phyloP scores from a whole-genome alignment of 2,329 filamentous ascomycete species.

The Neofusicoccum parvum region DNA sequence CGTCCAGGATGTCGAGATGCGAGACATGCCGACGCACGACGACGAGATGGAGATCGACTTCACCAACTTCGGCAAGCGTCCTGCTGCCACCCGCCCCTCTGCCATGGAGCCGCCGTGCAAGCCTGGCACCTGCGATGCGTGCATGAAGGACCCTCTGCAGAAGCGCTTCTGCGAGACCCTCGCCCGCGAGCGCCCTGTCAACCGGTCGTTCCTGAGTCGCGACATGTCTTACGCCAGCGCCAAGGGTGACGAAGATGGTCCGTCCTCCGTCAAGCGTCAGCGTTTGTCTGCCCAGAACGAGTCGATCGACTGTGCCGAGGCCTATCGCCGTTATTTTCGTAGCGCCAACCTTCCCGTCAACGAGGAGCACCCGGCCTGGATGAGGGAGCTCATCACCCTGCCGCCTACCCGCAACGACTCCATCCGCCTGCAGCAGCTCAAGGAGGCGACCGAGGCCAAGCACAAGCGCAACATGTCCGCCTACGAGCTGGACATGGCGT shows the following conservation, averaged over 20 bases:
- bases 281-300: neutral
- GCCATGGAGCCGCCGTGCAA: slow-evolving; percentile 21
- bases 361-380: slow-evolving; percentile 20
- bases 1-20: slow-evolving; percentile 22
- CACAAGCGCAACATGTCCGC: slow-evolving; percentile 19
- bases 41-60: slow-evolving; percentile 38
- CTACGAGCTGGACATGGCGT: slow-evolving; percentile 22
- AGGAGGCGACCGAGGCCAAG: slow-evolving; percentile 4
- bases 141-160: slow-evolving; percentile 37
- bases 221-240: slow-evolving; percentile 11
- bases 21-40: neutral
- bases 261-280: slow-evolving; percentile 16
- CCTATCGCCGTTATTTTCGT: slow-evolving; percentile 21
- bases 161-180: slow-evolving; percentile 23
- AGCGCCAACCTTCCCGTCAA: slow-evolving; percentile 20
- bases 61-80: slow-evolving; percentile 26
- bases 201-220: slow-evolving; percentile 11
- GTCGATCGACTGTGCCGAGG: slow-evolving; percentile 20
- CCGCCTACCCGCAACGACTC: slow-evolving; percentile 15
- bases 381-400: slow-evolving; percentile 21
- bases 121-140: slow-evolving; percentile 40
- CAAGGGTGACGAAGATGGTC: slow-evolving; percentile 16
- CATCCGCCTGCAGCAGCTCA: slow-evolving; percentile 16
- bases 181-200: slow-evolving; percentile 19
- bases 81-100: slow-evolving; percentile 7